Evolutionary conservation across 768 basidiomycete genomes (phyloP), one percentile per base, ranked within the genome.

Genomic region (Russula dissimulans): DNA sequence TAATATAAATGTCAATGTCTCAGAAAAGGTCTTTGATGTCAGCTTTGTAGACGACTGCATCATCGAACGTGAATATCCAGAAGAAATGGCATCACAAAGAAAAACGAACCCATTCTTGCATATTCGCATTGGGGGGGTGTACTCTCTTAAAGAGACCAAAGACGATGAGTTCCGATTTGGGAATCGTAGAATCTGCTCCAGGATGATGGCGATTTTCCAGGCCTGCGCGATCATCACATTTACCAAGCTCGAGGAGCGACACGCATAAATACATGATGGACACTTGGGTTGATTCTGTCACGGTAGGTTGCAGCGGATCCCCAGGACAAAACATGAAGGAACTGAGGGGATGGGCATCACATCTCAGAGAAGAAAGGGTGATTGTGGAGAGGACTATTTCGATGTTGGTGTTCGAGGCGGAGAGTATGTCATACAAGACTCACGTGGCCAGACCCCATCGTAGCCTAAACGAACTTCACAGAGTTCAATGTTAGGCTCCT

Each of bases 101-200:
- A 57, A 62, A 41, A 38, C 61, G 14, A 54, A 62, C 62, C 59
- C 62, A 63, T 36, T 63, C 62, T 29, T 34, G 49, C 22, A 59
- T 14, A 34, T 29, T 39, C 32, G 42, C 15, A 4, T 42, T 26
- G 22, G 2, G 36, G 2, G 61, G 39, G 31, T 48, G 34, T 10
- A 36, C 1, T 48, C 51, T 62, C 50, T 45, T 57, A 5, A 15
- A 36, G 38, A 62, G n/a, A 34, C 61, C 45, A 58, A 72, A 76
- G 1, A 69, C 64, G 17, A 70, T 58, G 18, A 74, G 62, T 51
- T 72, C 65, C 0, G 78, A 78, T 59, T 72, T 77, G 0, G 78
- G 78, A 3, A 68, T 44, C 6, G 72, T 61, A 38, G 59, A 66
- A 56, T 76, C 78, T 74, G 57, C 42, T 56, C 26, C 56, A 29